A percentile compares a stretch with the other conserved stretches of the same genome.
Conservation (phyloP, 495 filamentous ascomycete genomes). For the Annulohypoxylon nitens region DNA sequence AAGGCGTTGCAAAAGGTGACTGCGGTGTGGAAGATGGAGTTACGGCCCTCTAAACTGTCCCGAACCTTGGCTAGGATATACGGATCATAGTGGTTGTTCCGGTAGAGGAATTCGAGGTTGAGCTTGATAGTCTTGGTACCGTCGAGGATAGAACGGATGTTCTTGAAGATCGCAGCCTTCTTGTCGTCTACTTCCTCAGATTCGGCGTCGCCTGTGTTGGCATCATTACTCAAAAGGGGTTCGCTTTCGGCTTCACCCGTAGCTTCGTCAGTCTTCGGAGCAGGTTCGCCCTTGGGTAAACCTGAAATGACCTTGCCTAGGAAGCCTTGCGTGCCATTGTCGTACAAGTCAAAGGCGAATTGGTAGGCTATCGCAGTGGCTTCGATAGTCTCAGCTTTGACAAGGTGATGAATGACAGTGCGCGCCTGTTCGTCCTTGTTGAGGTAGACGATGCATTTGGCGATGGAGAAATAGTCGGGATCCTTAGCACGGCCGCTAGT, state of each 20-base stretch:
- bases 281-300: constrained; percentile 72
- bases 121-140: constrained; percentile 93
- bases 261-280: constrained; percentile 61
- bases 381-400: constrained; percentile 79
- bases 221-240: constrained; percentile 56
- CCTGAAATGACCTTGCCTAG: constrained; percentile 88
- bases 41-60: constrained; percentile 93
- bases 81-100: constrained; percentile 86
- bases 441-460: constrained; percentile 97
- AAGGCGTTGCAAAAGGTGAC: constrained; percentile 98
- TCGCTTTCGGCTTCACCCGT: constrained; percentile 64
- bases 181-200: constrained; percentile 61
- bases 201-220: constrained; percentile 47
- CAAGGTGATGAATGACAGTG: constrained; percentile 83
- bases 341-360: constrained; percentile 97
- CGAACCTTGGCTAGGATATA: constrained; percentile 94
- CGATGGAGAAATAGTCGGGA: constrained; percentile 98
- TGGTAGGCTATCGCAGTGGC: constrained; percentile 92
- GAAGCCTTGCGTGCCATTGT: constrained; percentile 98
- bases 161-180: constrained; percentile 73
- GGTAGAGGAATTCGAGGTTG: constrained; percentile 94
- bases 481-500: constrained; percentile 67
- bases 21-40: constrained; percentile 98
- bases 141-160: constrained; percentile 86
- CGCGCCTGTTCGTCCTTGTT: constrained; percentile 93